Conservation (phyloP, 805 yeast species). For the Lipomyces mesembrius region DNA sequence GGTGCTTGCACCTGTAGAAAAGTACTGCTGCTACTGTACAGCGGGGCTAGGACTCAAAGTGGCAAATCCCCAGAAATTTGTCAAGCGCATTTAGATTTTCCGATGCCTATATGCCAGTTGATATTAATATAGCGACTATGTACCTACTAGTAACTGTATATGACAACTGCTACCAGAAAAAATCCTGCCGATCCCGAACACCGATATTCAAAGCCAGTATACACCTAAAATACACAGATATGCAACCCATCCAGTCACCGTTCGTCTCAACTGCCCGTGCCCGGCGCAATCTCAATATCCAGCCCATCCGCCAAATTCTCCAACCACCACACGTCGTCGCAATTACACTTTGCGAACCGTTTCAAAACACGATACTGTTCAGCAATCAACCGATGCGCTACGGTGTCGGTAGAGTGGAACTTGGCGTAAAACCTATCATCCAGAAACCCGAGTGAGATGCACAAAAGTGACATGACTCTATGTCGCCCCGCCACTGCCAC, state of each 20-base stretch:
- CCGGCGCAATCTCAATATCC: slow-evolving; percentile 16
- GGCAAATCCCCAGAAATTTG: no score
- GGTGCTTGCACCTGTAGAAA: no score
- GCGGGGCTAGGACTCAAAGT: no score
- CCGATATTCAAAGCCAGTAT: not conserved
- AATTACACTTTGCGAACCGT: slow-evolving; percentile 13
- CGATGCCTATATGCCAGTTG: not conserved
- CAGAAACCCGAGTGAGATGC: slow-evolving; percentile 89
- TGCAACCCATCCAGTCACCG: no score
- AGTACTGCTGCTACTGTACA: no score
- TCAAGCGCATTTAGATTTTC: no score
- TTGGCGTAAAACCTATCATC: slow-evolving; percentile 79
- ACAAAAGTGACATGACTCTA: slow-evolving; percentile 70
- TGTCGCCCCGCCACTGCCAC: slow-evolving; percentile 83
- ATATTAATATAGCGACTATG: not conserved
- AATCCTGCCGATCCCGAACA: no score
- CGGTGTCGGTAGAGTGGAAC: slow-evolving; percentile 80
- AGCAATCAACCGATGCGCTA: slow-evolving; percentile 81
- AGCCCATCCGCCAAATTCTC: slow-evolving; percentile 23
- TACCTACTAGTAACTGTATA: no score
- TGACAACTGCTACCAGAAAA: no score
- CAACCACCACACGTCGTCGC: slow-evolving; percentile 28
- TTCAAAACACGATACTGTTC: slow-evolving; percentile 26
- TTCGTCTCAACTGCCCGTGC: not conserved
- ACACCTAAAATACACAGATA: not conserved